Evolutionary conservation across 2,329 filamentous ascomycete species (phyloP), one percentile per base, ranked within the genome.

Genomic region (Epichloe sp.): DNA sequence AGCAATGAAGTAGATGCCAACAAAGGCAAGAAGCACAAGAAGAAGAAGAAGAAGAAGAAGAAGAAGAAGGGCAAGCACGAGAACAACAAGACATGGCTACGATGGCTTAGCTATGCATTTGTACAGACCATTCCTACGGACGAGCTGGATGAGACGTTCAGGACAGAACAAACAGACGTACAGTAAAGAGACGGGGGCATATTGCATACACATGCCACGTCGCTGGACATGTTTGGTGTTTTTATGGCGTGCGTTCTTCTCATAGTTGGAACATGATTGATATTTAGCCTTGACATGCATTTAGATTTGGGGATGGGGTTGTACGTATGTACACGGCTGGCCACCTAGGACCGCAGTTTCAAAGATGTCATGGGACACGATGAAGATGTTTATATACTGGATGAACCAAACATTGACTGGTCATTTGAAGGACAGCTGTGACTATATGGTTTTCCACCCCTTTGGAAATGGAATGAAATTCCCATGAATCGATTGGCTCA

Each of bases 101-200:
- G 83, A 47, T 95, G 95, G 63, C 70, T 94, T 31, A 67, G 72
- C 53, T 80, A 88, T 51, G 89, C 89, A 1, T 95, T 93, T 68
- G 86, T 95, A 21, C 79, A 82, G 40, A 89, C 83, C 3, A 69
- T 86, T 59, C 75, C 80, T 48, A 70, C 79, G 50, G 74, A 84
- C 47, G 80, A 91, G 41, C 72, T 94, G 37, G 69, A 76, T 60
- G 68, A 74, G 57, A 58, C 72, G 58, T 70, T 59, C 59, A 31
- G 36, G 26, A 11, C 26, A 15, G 14, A 21, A 21, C 3, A 4
- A 10, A 23, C 34, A 17, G 21, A 23, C 7, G 15, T 6, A 4
- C 15, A 19, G 37, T 11, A 23, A 15, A 10, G 12, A 15, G 35
- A n/a, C 2, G 12, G 19, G n/a, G 31, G 3, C 3, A 6, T 14